Evolutionary conservation across 768 basidiomycete species (phyloP).

Genomic region (Daedalea quercina): DNA sequence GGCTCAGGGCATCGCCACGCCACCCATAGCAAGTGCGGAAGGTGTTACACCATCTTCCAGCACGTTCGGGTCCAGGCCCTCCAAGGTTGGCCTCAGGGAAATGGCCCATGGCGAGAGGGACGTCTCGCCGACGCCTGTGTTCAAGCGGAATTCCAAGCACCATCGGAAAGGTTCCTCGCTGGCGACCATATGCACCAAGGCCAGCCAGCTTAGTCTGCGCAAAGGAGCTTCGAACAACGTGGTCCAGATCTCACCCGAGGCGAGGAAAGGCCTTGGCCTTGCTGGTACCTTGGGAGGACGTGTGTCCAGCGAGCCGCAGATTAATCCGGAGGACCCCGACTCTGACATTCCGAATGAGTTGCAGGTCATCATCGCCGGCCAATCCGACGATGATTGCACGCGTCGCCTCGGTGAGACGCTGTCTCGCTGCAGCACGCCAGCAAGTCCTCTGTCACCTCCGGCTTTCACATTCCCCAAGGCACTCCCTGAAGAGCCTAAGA

Average conservation of each 20-base stretch:
- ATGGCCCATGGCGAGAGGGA: conserved; percentile 14
- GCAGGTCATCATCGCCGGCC: conserved; percentile 48
- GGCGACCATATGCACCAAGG: conserved; percentile 13
- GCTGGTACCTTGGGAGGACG: conserved; percentile 64
- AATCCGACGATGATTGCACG: conserved; percentile 26
- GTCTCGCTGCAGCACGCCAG: conserved; percentile 20
- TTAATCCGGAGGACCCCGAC: conserved; percentile 57
- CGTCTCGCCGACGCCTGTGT: conserved; percentile 26
- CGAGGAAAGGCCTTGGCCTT: conserved; percentile 53
- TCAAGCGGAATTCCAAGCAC: conserved; percentile 22
- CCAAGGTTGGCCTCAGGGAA: conserved; percentile 20
- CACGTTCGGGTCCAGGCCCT: conserved; percentile 32
- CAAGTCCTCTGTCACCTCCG: conserved; percentile 39
- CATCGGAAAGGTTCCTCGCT: conserved; percentile 21
- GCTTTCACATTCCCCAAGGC: conserved; percentile 31
- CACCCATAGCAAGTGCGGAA: conserved; percentile 16
- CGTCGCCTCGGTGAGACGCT: conserved; percentile 32
- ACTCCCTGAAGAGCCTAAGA: conserved; percentile 27
- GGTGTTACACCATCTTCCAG: conserved; percentile 33
- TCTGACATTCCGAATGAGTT: conserved; percentile 81
- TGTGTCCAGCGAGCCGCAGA: conserved; percentile 34
- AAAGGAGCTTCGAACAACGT: conserved; percentile 8
- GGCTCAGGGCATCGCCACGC: conserved; percentile 21
- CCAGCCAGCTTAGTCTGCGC: conserved; percentile 14
- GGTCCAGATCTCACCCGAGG: conserved; percentile 41